These are phyloP conservation scores for Zelopaecilomyces penicillatus DNA, from an alignment of 2,329 filamentous ascomycete genomes.

Conservation along the genomic window DNA sequence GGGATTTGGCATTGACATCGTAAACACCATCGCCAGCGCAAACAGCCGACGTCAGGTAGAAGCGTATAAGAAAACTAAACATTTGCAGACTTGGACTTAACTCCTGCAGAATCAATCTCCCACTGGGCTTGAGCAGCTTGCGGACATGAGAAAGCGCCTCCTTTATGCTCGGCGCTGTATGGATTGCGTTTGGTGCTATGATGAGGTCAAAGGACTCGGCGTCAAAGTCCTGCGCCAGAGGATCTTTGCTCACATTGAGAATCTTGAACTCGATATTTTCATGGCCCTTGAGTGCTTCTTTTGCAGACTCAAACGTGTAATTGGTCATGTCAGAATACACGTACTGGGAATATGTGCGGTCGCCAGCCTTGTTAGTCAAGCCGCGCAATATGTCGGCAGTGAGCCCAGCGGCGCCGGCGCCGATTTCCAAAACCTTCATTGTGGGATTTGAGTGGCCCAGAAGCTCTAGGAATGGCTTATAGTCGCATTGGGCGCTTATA, in stretches of 20 bases:
- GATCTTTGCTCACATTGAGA: not conserved
- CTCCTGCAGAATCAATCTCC: not conserved
- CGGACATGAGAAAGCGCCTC: constrained; percentile 13
- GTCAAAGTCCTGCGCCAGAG: not conserved
- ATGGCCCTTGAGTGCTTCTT: not conserved
- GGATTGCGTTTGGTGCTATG: not conserved
- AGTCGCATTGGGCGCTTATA: not conserved
- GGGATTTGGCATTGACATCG: no score
- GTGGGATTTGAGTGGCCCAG: not conserved
- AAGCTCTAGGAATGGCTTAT: not conserved
- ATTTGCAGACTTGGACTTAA: no score
- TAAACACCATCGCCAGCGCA: no score
- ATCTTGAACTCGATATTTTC: not conserved
- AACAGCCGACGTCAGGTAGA: no score
- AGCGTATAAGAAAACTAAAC: no score
- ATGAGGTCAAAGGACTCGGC: not conserved
- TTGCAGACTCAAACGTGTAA: not conserved
- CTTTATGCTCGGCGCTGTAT: constrained; percentile 12
- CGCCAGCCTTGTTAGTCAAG: not conserved
- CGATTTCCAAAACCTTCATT: not conserved
- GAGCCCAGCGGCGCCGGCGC: not conserved
- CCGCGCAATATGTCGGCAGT: not conserved
- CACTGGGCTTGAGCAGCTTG: constrained; percentile 4
- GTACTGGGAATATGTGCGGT: not conserved
- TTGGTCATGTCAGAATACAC: not conserved